A percentile compares a stretch with the other conserved stretches of the same genome.
Evolutionary conservation across 768 basidiomycete species (phyloP).

Genomic region (Chalciporus piperatus): DNA sequence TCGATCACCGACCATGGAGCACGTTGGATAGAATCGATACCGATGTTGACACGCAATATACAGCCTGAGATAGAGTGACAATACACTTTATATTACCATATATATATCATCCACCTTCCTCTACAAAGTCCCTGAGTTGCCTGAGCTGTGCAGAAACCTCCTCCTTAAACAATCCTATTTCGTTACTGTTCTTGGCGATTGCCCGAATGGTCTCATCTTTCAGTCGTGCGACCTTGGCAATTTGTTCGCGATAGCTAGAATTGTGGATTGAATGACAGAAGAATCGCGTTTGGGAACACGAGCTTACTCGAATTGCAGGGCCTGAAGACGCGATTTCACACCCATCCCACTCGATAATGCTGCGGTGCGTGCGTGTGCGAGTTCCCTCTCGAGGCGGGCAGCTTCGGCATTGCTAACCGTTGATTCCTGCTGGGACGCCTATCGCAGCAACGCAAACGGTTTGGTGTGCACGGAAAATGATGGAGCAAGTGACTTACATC

Average conservation of each 20-base stretch:
- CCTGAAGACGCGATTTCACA: slow-evolving; percentile 74
- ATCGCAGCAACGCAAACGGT: neutral
- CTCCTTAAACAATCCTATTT: slow-evolving; percentile 79
- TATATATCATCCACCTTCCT: slow-evolving; percentile 38
- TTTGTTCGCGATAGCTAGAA: slow-evolving; percentile 71
- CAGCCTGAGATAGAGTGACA: slow-evolving; percentile 1
- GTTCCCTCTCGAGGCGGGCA: slow-evolving; percentile 62
- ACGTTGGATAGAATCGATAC: neutral
- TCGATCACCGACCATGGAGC: neutral
- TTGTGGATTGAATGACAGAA: slow-evolving; percentile 1
- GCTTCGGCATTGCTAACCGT: slow-evolving; percentile 64
- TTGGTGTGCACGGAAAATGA: neutral
- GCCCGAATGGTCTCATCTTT: slow-evolving; percentile 79
- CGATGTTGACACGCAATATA: neutral
- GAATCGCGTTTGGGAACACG: neutral
- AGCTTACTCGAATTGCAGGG: slow-evolving; percentile 71
- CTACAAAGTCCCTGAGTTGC: slow-evolving; percentile 67
- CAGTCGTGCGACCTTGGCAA: slow-evolving; percentile 69
- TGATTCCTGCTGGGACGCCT: slow-evolving; percentile 80
- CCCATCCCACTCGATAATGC: slow-evolving; percentile 81
- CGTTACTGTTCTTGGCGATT: slow-evolving; percentile 81
- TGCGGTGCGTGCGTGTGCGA: slow-evolving; percentile 71
- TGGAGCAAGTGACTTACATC: slow-evolving; percentile 51
- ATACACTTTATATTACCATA: neutral
- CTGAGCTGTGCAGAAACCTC: slow-evolving; percentile 70